Evolutionary conservation across 352 stramenopile genomes (phyloP).

Genomic region (Globisporangium nunn): DNA sequence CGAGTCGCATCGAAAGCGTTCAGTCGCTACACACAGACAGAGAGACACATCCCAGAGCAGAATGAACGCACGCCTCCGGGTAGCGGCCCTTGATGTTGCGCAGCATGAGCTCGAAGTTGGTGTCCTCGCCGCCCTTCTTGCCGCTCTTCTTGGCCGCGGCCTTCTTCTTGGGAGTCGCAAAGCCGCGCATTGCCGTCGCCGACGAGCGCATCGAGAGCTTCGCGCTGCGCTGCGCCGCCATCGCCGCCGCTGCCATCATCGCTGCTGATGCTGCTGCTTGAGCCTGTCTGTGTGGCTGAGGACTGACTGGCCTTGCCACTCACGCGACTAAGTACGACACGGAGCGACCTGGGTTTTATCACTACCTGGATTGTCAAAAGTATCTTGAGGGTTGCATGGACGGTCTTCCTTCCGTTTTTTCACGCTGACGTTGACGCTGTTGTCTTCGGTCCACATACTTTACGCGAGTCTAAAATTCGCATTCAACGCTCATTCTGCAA

Average conservation of each 20-base stretch:
- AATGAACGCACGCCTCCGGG: slow-evolving; percentile 47
- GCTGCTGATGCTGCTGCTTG: background rate
- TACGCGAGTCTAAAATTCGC: background rate
- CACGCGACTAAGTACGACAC: background rate
- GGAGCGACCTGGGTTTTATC: background rate
- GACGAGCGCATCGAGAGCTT: slow-evolving; percentile 1
- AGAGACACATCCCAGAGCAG: background rate
- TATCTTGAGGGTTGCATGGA: no score
- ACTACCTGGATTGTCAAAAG: background rate
- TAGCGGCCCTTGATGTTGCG: slow-evolving; percentile 74
- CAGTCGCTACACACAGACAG: background rate
- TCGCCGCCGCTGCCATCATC: background rate
- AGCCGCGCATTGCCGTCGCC: slow-evolving; percentile 2
- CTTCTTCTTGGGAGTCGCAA: slow-evolving; percentile 13
- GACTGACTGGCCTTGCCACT: background rate
- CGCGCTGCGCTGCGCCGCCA: slow-evolving; percentile 10
- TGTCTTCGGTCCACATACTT: background rate
- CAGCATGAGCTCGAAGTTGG: slow-evolving; percentile 84
- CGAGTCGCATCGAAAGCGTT: background rate
- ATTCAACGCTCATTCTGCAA: background rate
- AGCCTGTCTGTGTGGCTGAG: background rate
- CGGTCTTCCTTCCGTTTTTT: background rate
- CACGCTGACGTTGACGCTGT: background rate
- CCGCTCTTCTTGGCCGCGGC: slow-evolving; percentile 9
- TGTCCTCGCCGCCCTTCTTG: slow-evolving; percentile 25